Evolutionary conservation across 2,329 filamentous ascomycete genomes (phyloP).

Genomic region (Fusarium sp.): DNA sequence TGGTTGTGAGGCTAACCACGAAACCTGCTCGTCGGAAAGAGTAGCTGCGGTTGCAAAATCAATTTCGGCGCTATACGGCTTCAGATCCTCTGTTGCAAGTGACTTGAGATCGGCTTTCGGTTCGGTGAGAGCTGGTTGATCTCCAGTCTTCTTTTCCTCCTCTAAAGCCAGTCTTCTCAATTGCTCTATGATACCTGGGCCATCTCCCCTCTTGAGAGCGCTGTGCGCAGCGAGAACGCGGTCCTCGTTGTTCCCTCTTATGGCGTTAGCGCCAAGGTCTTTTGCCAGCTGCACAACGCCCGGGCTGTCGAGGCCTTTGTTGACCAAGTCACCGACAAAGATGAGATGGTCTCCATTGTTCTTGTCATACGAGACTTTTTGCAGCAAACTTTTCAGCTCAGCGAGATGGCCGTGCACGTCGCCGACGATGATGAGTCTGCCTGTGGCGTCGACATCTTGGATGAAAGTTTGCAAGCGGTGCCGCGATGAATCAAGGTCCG

Average conservation of each 20-base stretch:
- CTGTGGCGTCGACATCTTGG: constrained; percentile 1
- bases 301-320: constrained; percentile 84
- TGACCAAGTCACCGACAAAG: constrained; percentile 80
- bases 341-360: constrained; percentile 73
- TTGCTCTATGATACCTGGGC: not conserved
- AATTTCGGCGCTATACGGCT: constrained; percentile 32
- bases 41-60: constrained; percentile 36
- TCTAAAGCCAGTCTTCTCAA: not conserved
- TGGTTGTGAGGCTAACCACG: constrained; percentile 30
- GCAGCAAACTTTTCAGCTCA: constrained; percentile 73
- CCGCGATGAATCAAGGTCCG: not conserved
- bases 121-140: not conserved
- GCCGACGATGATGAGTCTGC: constrained; percentile 75
- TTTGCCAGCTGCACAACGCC: constrained; percentile 83
- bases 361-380: constrained; percentile 72
- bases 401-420: constrained; percentile 88
- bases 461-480: constrained; percentile 9
- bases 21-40: constrained; percentile 23
- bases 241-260: constrained; percentile 92
- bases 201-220: constrained; percentile 16
- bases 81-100: constrained; percentile 18
- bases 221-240: constrained; percentile 71
- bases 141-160: not conserved
- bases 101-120: constrained; percentile 1
- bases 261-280: constrained; percentile 76